These are phyloP conservation scores for Ogataea kodamae DNA, from an alignment of 805 yeast species.

Conservation along the genomic window DNA sequence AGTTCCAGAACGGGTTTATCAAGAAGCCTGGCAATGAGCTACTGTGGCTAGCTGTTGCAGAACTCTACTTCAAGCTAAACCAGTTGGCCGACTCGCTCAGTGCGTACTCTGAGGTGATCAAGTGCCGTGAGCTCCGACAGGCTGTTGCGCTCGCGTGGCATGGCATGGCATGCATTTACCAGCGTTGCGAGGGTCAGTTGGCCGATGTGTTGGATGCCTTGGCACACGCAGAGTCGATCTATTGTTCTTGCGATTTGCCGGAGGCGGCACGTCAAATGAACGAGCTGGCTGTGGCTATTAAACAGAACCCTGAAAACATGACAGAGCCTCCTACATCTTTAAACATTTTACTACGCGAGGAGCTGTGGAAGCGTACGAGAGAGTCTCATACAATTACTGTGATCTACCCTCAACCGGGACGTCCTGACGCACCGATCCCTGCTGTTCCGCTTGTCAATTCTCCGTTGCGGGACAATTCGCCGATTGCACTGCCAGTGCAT, in stretches of 20 bases:
- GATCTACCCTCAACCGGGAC: too few relatives aligned
- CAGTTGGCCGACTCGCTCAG: slow-evolving; percentile 65
- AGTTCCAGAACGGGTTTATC: slow-evolving; percentile 51
- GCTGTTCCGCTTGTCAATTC: too few relatives aligned
- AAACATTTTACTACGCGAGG: too few relatives aligned
- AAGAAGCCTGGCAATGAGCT: slow-evolving; percentile 52
- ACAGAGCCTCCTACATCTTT: too few relatives aligned
- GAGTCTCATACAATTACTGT: too few relatives aligned
- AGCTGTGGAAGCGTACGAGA: too few relatives aligned
- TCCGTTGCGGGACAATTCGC: too few relatives aligned
- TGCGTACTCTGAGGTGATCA: slow-evolving; percentile 63
- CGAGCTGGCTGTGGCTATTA: slow-evolving; percentile 42
- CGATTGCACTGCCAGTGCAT: too few relatives aligned
- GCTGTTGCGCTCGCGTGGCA: slow-evolving; percentile 67
- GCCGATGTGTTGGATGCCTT: slow-evolving; percentile 62
- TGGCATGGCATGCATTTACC: slow-evolving; percentile 59
- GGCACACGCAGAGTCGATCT: slow-evolving; percentile 47
- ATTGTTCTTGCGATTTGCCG: slow-evolving; percentile 43
- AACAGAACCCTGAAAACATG: too few relatives aligned
- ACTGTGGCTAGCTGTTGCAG: slow-evolving; percentile 66
- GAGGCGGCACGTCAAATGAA: slow-evolving; percentile 41
- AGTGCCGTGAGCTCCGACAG: slow-evolving; percentile 32
- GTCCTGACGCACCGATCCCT: too few relatives aligned
- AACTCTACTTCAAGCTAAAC: slow-evolving; percentile 52
- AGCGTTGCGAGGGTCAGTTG: slow-evolving; percentile 57